Conservation (phyloP, 2,329 filamentous ascomycete genomes). For the Botryosphaeria dothidea region DNA sequence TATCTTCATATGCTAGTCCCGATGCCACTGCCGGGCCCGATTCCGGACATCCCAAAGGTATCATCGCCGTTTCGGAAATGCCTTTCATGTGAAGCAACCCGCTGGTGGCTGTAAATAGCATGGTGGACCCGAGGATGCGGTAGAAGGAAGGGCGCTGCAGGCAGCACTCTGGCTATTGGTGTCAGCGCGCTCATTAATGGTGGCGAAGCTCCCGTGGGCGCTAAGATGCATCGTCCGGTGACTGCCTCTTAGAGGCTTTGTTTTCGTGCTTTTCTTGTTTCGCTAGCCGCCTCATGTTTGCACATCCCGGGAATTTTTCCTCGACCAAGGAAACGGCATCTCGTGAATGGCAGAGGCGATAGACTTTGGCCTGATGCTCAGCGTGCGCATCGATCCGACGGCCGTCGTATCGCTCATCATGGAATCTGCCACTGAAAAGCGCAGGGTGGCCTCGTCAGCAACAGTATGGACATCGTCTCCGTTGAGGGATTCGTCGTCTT, state of each 20-base stretch:
- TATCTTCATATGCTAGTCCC: background rate
- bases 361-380: constrained; percentile 13
- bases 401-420: constrained; percentile 16
- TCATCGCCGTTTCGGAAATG: background rate
- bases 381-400: constrained; percentile 13
- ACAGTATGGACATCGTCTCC: background rate
- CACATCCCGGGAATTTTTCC: constrained; percentile 7
- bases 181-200: background rate
- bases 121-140: background rate
- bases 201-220: background rate
- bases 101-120: background rate
- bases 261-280: constrained; percentile 1
- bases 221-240: background rate
- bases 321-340: constrained; percentile 1
- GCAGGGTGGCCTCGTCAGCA: constrained; percentile 2
- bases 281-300: constrained; percentile 5
- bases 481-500: background rate
- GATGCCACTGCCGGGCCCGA: background rate
- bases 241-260: background rate
- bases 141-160: background rate
- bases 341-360: constrained; percentile 4
- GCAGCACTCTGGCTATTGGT: background rate
- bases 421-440: constrained; percentile 13
- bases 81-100: background rate
- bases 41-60: background rate